Evolutionary conservation across 176 grass and related monocot genomes (phyloP), one percentile per base, ranked within the genome.

Genomic region (Oryza punctata): DNA sequence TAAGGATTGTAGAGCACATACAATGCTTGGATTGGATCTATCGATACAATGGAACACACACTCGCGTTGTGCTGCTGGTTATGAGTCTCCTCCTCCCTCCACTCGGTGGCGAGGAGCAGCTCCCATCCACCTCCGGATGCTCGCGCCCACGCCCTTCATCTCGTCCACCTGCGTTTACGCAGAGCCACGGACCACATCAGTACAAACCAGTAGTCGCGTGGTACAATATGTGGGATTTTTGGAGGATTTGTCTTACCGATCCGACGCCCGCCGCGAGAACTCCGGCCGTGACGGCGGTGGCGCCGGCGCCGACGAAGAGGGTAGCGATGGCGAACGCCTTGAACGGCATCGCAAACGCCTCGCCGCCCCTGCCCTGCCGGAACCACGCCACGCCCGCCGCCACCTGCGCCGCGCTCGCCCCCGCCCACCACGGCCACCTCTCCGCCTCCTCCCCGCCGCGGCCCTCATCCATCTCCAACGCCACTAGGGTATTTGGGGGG

Each of bases 281-380:
- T 30, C 84, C 71, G 3, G 90, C 84, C 30, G 67, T 38, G 63
- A 23, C 85, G 23, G 86, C 72, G 6, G 92, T 88, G 85, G 85
- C 87, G 16, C 78, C 82, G 45, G 85, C 67, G 23, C 92, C 74
- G 64, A 98, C 87, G 87, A 95, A 90, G 67, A 98, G 79, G 35
- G 82, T 78, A 21, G 91, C 89, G 54, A 92, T 84, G 71, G 63
- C 84, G 86, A 98, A 95, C 67, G 92, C 95, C 82, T 79, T 95
- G 78, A 98, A 88, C 21, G 95, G 92, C 95, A 98, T 93, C 80
- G 79, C 78, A 10, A 70, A 19, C n/a, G 76, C 91, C 40, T 49
- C 11, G 41, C 91, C 93, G 33, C 81, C 8, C 79, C 28, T 90
- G 16, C 90, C 91, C 32, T 76, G 82, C 24, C 86, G 81, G 67